phyloP scores from a whole-genome alignment of 2,329 filamentous ascomycete species.

The Aureobasidium sp. region DNA sequence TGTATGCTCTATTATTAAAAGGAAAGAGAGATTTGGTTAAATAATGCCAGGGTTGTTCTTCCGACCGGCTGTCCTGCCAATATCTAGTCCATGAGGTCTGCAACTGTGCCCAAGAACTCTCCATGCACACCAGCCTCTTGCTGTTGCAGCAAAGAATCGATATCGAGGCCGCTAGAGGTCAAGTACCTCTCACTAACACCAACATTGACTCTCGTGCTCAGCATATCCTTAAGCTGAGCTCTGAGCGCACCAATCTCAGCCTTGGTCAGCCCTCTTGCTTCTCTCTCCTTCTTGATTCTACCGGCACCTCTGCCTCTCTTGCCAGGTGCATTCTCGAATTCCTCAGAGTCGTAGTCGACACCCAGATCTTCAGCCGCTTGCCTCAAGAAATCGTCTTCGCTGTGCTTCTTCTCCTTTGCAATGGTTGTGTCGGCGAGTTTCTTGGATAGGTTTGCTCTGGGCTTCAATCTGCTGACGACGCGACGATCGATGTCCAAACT shows the following conservation, averaged over 20 bases:
- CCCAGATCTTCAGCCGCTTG: constrained; percentile 86
- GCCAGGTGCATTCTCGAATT: constrained; percentile 59
- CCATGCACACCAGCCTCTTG: constrained; percentile 49
- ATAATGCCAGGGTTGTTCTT: too few relatives aligned
- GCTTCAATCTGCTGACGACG: constrained; percentile 67
- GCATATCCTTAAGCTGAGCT: constrained; percentile 63
- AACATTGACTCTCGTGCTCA: constrained; percentile 70
- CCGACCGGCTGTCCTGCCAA: too few relatives aligned
- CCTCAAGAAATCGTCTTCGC: constrained; percentile 77
- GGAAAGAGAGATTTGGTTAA: too few relatives aligned
- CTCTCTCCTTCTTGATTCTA: constrained; percentile 66
- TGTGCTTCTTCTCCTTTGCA: constrained; percentile 79
- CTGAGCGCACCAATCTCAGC: constrained; percentile 63
- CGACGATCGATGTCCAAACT: constrained; percentile 78
- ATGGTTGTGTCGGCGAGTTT: constrained; percentile 73
- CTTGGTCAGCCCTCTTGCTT: constrained; percentile 61
- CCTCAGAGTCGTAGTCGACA: constrained; percentile 87
- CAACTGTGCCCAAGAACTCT: constrained; percentile 56
- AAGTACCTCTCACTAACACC: constrained; percentile 85
- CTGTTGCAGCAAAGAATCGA: constrained; percentile 58
- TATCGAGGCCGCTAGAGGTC: constrained; percentile 74
- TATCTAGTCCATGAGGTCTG: constrained; percentile 30
- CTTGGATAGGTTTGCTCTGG: constrained; percentile 74
- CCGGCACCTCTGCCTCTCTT: constrained; percentile 60
- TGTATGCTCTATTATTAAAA: too few relatives aligned